These are phyloP conservation scores for Toxoplasma gondii DNA, from an alignment of 169 alveolate species.

Conservation along the genomic window DNA sequence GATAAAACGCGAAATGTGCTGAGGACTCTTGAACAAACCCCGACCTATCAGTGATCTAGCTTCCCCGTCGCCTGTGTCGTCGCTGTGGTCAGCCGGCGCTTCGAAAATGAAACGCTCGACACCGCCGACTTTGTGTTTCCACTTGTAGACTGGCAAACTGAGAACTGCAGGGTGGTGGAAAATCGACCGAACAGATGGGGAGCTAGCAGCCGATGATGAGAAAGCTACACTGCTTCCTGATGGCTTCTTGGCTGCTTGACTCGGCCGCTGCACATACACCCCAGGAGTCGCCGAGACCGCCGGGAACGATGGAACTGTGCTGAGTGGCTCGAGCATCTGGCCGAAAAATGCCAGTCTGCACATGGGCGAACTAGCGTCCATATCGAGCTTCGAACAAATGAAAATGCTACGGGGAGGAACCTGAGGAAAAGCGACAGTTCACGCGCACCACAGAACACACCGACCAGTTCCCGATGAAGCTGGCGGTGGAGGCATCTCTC, in stretches of 20 bases:
- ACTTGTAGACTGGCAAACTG: neutral
- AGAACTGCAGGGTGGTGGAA: neutral
- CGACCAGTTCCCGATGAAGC: no score
- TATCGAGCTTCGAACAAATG: neutral
- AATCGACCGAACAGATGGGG: neutral
- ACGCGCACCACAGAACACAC: neutral
- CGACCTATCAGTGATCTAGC: neutral
- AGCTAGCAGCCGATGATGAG: neutral
- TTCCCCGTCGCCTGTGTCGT: neutral
- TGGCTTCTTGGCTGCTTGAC: neutral
- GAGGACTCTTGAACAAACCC: neutral
- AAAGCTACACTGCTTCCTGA: neutral
- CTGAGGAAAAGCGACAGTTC: neutral
- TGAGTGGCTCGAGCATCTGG: neutral
- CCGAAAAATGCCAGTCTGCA: constrained; percentile 2
- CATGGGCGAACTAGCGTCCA: neutral
- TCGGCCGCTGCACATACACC: neutral
- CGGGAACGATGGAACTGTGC: neutral
- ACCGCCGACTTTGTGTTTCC: neutral
- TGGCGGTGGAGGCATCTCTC: no score
- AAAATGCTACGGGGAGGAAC: neutral
- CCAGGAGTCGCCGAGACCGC: neutral
- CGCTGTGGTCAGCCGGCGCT: neutral
- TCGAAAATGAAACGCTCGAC: neutral
- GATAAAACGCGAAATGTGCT: neutral